These are phyloP conservation scores for Kingdonia uniflora DNA, from an alignment of 164 flowering plant species.

Conservation along the genomic window DNA sequence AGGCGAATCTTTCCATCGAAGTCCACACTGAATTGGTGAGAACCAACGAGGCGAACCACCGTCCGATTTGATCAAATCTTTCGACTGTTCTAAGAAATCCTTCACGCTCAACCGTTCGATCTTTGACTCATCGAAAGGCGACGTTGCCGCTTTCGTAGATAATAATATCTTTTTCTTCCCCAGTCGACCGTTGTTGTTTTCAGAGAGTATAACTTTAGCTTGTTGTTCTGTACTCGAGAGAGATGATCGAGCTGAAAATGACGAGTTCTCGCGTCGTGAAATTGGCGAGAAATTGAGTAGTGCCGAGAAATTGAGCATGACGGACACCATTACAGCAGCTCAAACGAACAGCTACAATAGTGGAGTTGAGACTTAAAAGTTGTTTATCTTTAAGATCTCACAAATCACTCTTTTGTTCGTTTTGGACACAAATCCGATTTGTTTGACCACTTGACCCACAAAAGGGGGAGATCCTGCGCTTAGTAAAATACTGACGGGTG, in stretches of 20 bases:
- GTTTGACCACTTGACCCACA: too few species aligned
- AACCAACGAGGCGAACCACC: constrained; percentile 72
- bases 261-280: not conserved
- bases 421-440: too few species aligned
- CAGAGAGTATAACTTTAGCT: not conserved
- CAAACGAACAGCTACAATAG: too few species aligned
- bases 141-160: too few species aligned
- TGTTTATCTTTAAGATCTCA: too few species aligned
- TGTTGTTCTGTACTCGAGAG: not conserved
- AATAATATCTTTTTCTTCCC: too few species aligned
- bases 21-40: constrained; percentile 44
- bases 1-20: constrained; percentile 26
- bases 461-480: too few species aligned
- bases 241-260: not conserved
- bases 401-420: too few species aligned
- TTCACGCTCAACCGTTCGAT: constrained; percentile 17
- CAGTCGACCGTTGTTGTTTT: not conserved
- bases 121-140: constrained; percentile 9
- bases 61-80: constrained; percentile 30
- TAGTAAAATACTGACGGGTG: too few species aligned
- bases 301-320: not conserved
- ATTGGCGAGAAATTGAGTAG: not conserved
- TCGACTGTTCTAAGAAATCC: constrained; percentile 33
- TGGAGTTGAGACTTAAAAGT: too few species aligned
- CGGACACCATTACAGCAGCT: too few species aligned